These are phyloP conservation scores for Waltiozyma sp. DNA, from an alignment of 1,139 yeast species.

Conservation along the genomic window DNA sequence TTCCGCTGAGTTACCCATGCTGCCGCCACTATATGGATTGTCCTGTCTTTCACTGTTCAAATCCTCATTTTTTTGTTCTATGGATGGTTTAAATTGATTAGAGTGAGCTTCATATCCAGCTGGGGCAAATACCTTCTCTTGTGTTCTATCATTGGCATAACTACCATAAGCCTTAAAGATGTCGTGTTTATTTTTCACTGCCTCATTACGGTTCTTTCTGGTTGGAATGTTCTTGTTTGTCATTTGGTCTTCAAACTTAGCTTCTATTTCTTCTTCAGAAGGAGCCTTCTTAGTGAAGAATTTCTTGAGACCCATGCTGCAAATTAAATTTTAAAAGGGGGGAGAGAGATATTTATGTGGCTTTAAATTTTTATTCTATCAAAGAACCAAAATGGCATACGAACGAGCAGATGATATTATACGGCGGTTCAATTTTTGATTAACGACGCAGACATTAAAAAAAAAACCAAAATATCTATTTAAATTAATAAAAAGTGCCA, in stretches of 20 bases:
- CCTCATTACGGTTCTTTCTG: constrained; percentile 16
- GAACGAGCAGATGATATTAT: too few relatives aligned
- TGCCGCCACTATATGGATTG: not conserved
- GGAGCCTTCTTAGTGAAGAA: constrained; percentile 45
- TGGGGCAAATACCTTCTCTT: constrained; percentile 32
- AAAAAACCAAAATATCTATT: too few relatives aligned
- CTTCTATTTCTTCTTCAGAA: constrained; percentile 46
- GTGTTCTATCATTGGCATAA: constrained; percentile 16
- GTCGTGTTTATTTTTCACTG: constrained; percentile 29
- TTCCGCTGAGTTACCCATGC: not conserved
- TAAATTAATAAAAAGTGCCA: too few relatives aligned
- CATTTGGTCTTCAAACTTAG: constrained; percentile 40
- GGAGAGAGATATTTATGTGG: too few relatives aligned
- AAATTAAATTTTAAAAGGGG: too few relatives aligned
- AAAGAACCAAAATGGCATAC: too few relatives aligned
- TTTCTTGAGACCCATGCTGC: constrained; percentile 24
- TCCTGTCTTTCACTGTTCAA: constrained; percentile 4
- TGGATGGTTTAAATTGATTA: constrained; percentile 1
- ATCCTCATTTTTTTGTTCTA: not conserved
- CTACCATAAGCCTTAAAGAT: constrained; percentile 55
- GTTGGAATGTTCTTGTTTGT: constrained; percentile 43
- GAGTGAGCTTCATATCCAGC: constrained; percentile 27
- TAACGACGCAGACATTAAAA: too few relatives aligned
- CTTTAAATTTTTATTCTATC: too few relatives aligned
- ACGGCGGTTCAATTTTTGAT: too few relatives aligned